phyloP scores from a whole-genome alignment of 768 basidiomycete genomes.

The Boletellus emodensis region DNA sequence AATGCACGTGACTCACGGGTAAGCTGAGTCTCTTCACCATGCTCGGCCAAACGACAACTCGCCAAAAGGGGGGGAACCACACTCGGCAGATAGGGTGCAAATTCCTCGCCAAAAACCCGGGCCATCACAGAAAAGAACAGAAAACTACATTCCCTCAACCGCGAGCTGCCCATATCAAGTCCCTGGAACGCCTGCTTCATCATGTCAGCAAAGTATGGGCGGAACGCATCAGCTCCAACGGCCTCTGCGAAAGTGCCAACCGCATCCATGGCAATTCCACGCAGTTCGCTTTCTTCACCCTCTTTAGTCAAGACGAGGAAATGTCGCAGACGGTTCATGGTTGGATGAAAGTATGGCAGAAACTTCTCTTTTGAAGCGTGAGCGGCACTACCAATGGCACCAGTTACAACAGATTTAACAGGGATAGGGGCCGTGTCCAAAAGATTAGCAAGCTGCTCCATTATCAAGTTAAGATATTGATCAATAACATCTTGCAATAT shows the following conservation, averaged over 20 bases:
- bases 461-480: slow-evolving; percentile 88
- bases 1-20: slow-evolving; percentile 38
- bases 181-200: slow-evolving; percentile 95
- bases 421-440: slow-evolving; percentile 82
- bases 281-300: slow-evolving; percentile 90
- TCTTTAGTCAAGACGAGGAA: slow-evolving; percentile 84
- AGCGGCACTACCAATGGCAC: slow-evolving; percentile 96
- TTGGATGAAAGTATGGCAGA: slow-evolving; percentile 89
- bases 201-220: slow-evolving; percentile 92
- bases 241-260: slow-evolving; percentile 98
- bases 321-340: slow-evolving; percentile 82
- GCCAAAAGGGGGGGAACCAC: slow-evolving; percentile 83
- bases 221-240: slow-evolving; percentile 89
- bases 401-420: slow-evolving; percentile 92
- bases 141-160: slow-evolving; percentile 93
- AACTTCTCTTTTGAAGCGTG: slow-evolving; percentile 92
- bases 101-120: slow-evolving; percentile 93
- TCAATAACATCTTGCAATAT: slow-evolving; percentile 88
- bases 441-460: slow-evolving; percentile 87
- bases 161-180: slow-evolving; percentile 78
- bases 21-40: slow-evolving; percentile 50
- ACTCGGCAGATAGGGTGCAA: slow-evolving; percentile 78
- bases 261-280: slow-evolving; percentile 98
- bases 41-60: slow-evolving; percentile 81
- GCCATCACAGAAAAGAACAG: slow-evolving; percentile 99